These are phyloP conservation scores for Sarocladium strictum DNA, from an alignment of 2,329 filamentous ascomycete genomes.

Conservation along the genomic window DNA sequence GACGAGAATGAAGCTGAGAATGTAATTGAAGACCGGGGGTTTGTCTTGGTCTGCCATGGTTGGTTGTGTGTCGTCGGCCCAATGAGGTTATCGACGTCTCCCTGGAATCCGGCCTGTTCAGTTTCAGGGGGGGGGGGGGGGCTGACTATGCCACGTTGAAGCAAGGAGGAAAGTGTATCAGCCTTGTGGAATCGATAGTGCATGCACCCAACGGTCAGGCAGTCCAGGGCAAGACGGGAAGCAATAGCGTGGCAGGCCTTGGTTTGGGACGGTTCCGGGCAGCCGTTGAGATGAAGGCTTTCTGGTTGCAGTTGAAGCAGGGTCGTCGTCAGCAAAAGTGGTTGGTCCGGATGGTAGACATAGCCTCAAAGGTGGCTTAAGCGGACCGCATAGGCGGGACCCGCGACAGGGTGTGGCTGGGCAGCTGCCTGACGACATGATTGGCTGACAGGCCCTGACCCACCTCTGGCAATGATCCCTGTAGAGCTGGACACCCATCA, in stretches of 20 bases:
- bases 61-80: background rate
- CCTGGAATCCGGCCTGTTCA: background rate
- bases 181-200: conserved; percentile 7
- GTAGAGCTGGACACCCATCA: conserved; percentile 43
- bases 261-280: background rate
- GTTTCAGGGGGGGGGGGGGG: background rate
- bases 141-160: background rate
- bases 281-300: conserved; percentile 7
- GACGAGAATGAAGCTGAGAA: conserved; percentile 84
- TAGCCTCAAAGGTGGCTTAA: conserved; percentile 9
- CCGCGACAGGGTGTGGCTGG: conserved; percentile 4
- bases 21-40: conserved; percentile 67
- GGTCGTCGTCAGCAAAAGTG: background rate
- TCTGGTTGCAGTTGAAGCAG: background rate
- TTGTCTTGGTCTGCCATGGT: conserved; percentile 19
- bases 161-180: background rate
- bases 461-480: conserved; percentile 3
- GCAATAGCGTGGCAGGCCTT: background rate
- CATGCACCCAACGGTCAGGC: background rate
- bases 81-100: background rate
- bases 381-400: conserved; percentile 6
- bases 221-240: background rate
- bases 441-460: background rate
- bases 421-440: background rate
- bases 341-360: background rate